Conservation (phyloP, 2,329 filamentous ascomycete genomes). For the Xylariaceae sp. region DNA sequence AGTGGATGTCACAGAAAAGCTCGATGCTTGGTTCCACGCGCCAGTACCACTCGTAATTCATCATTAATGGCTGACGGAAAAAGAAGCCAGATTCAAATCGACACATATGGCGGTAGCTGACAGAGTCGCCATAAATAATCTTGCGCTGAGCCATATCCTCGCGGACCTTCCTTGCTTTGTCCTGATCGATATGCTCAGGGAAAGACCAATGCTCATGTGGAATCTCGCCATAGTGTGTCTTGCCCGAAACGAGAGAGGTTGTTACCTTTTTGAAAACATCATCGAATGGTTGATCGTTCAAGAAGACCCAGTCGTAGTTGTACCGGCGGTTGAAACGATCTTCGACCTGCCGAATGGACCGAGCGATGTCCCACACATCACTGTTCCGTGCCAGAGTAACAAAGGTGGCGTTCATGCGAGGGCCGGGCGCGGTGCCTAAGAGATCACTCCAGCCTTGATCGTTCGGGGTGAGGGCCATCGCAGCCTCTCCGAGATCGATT, state of each 20-base stretch:
- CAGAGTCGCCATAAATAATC: slow-evolving; percentile 97
- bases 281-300: slow-evolving; percentile 95
- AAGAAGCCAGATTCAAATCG: slow-evolving; percentile 99
- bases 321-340: slow-evolving; percentile 97
- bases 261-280: slow-evolving; percentile 94
- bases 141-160: slow-evolving; percentile 93
- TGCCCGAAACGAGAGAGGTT: slow-evolving; percentile 86
- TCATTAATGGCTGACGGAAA: slow-evolving; percentile 91
- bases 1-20: slow-evolving; percentile 93
- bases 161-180: slow-evolving; percentile 86
- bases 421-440: slow-evolving; percentile 62
- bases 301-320: slow-evolving; percentile 99
- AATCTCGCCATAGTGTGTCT: slow-evolving; percentile 88
- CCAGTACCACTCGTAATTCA: slow-evolving; percentile 99
- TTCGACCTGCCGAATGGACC: slow-evolving; percentile 94
- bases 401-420: slow-evolving; percentile 95
- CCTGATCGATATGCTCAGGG: slow-evolving; percentile 93
- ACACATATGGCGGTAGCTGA: slow-evolving; percentile 99
- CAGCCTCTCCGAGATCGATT: slow-evolving; percentile 50
- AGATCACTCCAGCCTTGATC: slow-evolving; percentile 61
- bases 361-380: slow-evolving; percentile 95
- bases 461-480: slow-evolving; percentile 58
- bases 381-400: slow-evolving; percentile 92
- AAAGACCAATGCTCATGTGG: slow-evolving; percentile 96
- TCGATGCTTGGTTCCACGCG: slow-evolving; percentile 96